Percentiles rank a stretch among this genome's conserved stretches.
These are phyloP conservation scores for Bisporella sp. DNA, from an alignment of 2,329 filamentous ascomycete species.

Conservation along the genomic window DNA sequence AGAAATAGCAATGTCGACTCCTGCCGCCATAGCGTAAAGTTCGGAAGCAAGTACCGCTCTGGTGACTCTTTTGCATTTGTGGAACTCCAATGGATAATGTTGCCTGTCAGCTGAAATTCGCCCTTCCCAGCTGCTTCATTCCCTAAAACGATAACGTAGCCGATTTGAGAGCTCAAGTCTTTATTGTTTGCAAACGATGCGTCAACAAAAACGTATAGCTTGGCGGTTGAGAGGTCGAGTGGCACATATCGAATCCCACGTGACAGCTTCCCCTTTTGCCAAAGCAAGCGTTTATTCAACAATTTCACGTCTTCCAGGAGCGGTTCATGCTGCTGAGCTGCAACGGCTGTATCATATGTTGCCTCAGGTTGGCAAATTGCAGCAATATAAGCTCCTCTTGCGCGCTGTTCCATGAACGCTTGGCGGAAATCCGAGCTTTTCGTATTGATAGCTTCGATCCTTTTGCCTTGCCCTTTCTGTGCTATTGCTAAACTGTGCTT, in stretches of 20 bases:
- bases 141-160: slow-evolving; percentile 11
- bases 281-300: slow-evolving; percentile 10
- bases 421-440: too few species aligned
- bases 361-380: slow-evolving; percentile 3
- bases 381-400: too few species aligned
- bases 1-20: slow-evolving; percentile 8
- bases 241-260: slow-evolving; percentile 1
- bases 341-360: neutral
- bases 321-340: neutral
- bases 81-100: slow-evolving; percentile 12
- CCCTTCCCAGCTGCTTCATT: slow-evolving; percentile 5
- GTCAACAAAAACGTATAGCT: slow-evolving; percentile 12
- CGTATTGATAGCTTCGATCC: too few species aligned
- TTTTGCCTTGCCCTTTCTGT: too few species aligned
- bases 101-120: slow-evolving; percentile 8
- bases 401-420: too few species aligned
- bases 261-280: slow-evolving; percentile 1
- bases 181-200: slow-evolving; percentile 14
- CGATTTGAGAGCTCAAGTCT: slow-evolving; percentile 14
- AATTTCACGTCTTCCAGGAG: neutral
- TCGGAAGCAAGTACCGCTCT: slow-evolving; percentile 11
- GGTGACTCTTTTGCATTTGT: slow-evolving; percentile 13
- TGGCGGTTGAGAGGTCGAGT: slow-evolving; percentile 1
- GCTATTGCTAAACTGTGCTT: too few species aligned
- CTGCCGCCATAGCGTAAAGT: slow-evolving; percentile 10